Base-by-base conservation (phyloP, 2,329 filamentous ascomycete species). In the Colletotrichum incanum region DNA sequence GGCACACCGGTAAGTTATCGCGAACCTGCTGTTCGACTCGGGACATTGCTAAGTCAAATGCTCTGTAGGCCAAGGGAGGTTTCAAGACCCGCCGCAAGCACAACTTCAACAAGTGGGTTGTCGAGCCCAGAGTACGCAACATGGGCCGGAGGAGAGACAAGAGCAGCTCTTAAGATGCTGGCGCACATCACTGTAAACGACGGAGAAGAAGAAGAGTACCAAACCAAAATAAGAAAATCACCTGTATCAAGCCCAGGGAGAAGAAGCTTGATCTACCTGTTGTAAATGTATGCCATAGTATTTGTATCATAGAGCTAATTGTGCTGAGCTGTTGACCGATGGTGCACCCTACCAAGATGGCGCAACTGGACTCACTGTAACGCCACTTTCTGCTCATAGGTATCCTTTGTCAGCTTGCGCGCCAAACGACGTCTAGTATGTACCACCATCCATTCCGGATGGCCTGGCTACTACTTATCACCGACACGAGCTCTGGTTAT, bases 101-200 rank as follows among this genome's bases (percentile, higher is more conserved):
- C 84, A 98, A 98, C 82, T 85, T 93, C 84, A 98, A 98, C 87
- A 96, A 93, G 81, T 95, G 93, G 86, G 93, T 99, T 75, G 94
- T 98, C 59, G 90, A 93, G 74, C 90, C 95, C 72, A 91, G 95
- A 78, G 89, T 90, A 68, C 92, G 96, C 79, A 98, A 98, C 86
- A 93, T 97, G 84, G 96, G 96, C 83, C 97, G 96, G 87, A 91
- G 95, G 79, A 91, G 92, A 83, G 85, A 88, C 80, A 93, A 93
- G 86, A 69, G 55, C 41, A 71, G 39, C 26, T 34, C 65, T 47
- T 68, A 63, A 56, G 28, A 31, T 31, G 20, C 16, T 23, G 16
- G 16, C n/a, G 37, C 45, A 18, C 14, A 4, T n/a, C 54, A 23
- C 6, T 39, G 49, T 56, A 31, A 16, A 34, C 56, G 6, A 41